These are phyloP conservation scores for Singerocomus rubriflavus DNA, from an alignment of 1,284 basidiomycete species.

Conservation along the genomic window DNA sequence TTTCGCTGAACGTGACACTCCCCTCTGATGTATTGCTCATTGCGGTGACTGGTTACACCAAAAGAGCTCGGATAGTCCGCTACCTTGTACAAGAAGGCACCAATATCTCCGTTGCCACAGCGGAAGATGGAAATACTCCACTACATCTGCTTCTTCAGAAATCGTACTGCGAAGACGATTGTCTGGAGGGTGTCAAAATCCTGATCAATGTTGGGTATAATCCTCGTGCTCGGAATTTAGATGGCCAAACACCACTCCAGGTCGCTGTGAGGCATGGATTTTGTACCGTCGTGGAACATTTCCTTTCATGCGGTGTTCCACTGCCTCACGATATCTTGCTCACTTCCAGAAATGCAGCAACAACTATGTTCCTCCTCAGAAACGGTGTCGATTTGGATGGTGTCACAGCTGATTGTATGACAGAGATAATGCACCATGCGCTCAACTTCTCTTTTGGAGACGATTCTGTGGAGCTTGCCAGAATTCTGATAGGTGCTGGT, in stretches of 20 bases:
- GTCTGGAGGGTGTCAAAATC: not conserved
- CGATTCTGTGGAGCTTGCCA: not conserved
- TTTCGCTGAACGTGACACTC: too few species aligned
- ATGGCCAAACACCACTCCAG: not conserved
- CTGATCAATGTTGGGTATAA: slow-evolving; percentile 2
- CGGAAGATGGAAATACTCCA: not conserved
- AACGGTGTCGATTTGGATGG: not conserved
- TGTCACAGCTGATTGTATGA: fast-evolving
- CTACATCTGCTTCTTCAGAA: not conserved
- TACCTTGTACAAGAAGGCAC: not conserved
- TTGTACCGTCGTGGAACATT: not conserved
- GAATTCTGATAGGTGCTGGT: not conserved
- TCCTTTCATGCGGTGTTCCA: not conserved
- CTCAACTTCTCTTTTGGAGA: not conserved
- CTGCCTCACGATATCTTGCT: not conserved
- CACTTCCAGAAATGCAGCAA: not conserved
- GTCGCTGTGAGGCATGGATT: not conserved
- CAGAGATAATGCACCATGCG: not conserved
- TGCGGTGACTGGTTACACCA: too few species aligned
- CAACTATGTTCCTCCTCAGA: not conserved
- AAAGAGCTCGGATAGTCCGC: not conserved
- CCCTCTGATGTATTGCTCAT: too few species aligned
- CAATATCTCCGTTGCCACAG: not conserved
- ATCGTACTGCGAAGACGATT: not conserved
- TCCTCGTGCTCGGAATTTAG: not conserved